These are phyloP conservation scores for Pleurozium schreberi DNA, from an alignment of 225 moss, liverwort and hornwort genomes.

Conservation along the genomic window DNA sequence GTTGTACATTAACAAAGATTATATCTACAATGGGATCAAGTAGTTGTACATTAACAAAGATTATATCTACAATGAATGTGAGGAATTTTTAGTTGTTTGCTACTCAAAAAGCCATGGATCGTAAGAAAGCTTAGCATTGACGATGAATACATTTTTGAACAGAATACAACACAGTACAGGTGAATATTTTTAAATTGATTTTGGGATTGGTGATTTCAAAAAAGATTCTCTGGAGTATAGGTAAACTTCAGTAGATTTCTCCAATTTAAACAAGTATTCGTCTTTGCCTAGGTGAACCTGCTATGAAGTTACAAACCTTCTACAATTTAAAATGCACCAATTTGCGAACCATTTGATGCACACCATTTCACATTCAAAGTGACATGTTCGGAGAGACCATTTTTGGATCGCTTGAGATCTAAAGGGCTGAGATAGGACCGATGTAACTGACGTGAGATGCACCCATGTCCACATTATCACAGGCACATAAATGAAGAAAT, in stretches of 20 bases:
- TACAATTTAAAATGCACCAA: neutral
- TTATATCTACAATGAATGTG: no score
- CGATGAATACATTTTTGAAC: no score
- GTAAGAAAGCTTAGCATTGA: no score
- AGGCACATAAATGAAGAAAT: neutral
- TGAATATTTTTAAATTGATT: neutral
- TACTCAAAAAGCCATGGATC: no score
- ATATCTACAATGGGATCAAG: no score
- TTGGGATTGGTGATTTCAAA: no score
- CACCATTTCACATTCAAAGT: neutral
- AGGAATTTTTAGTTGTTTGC: no score
- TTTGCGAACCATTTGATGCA: no score
- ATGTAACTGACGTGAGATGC: neutral
- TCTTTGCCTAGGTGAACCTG: neutral
- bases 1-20: no score
- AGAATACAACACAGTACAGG: neutral
- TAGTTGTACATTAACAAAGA: no score
- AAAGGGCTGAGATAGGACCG: neutral
- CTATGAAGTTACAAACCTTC: neutral
- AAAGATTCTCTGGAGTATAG: accelerated
- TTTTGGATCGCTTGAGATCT: neutral
- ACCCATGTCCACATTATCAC: neutral
- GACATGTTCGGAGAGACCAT: neutral
- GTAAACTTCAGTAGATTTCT: neutral
- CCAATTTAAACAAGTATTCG: neutral